Conservation (phyloP, 495 filamentous ascomycete species). For the Rusavskia elegans region DNA sequence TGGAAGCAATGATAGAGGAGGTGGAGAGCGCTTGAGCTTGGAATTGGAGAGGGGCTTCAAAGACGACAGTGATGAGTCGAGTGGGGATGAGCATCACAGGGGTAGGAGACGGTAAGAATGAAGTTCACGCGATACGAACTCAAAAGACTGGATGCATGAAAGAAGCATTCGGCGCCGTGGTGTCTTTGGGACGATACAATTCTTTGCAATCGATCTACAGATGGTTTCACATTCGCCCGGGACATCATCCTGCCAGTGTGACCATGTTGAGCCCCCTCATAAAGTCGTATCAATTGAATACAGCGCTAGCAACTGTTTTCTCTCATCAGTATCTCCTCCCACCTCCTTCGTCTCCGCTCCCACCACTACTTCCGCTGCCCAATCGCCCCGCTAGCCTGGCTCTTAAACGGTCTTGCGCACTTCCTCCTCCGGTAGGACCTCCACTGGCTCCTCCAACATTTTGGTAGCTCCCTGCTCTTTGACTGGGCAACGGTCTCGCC, state of each 20-base stretch:
- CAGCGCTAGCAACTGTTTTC: background rate
- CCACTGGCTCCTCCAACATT: constrained; percentile 22
- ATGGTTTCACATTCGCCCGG: too few species aligned
- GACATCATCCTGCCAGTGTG: too few species aligned
- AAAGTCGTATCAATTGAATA: too few species aligned
- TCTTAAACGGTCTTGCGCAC: constrained; percentile 49
- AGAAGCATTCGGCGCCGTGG: too few species aligned
- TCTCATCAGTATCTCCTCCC: constrained; percentile 16
- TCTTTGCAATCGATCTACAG: too few species aligned
- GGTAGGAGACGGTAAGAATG: constrained; percentile 33
- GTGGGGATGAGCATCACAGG: constrained; percentile 44
- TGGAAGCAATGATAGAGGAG: background rate
- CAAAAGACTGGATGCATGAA: too few species aligned
- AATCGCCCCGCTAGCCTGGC: constrained; percentile 35
- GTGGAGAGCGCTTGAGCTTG: background rate
- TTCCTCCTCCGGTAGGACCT: constrained; percentile 24
- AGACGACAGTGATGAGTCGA: constrained; percentile 28
- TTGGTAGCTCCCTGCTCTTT: constrained; percentile 60
- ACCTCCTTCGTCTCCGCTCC: constrained; percentile 1
- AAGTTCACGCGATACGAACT: background rate
- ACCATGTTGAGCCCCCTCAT: too few species aligned
- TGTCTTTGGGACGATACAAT: too few species aligned
- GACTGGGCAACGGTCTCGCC: constrained; percentile 49
- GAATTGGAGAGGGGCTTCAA: constrained; percentile 26
- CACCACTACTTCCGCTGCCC: background rate